These are phyloP conservation scores for Tagetes erecta DNA, from an alignment of 129 eudicot species.

Conservation along the genomic window DNA sequence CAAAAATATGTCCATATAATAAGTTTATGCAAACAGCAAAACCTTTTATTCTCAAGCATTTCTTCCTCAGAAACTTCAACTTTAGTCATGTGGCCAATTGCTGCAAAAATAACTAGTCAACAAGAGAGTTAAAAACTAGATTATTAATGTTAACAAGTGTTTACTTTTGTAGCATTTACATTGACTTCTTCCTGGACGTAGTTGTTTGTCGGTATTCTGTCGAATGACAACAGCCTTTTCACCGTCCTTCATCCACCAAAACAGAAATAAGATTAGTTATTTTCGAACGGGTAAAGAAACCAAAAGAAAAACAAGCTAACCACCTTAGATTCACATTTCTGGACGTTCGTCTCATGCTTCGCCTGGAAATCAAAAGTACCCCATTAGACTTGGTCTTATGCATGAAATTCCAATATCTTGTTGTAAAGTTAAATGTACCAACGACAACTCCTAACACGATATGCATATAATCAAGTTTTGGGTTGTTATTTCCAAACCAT, in stretches of 20 bases:
- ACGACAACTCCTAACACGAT: neutral
- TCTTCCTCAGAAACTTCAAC: slow-evolving; percentile 50
- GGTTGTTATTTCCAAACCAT: neutral
- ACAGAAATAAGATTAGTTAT: slow-evolving; percentile 5
- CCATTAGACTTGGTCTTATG: neutral
- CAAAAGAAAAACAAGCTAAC: neutral
- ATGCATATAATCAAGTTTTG: neutral
- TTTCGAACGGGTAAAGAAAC: neutral
- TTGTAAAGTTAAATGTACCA: neutral
- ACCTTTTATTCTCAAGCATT: slow-evolving; percentile 53
- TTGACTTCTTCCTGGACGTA: slow-evolving; percentile 49
- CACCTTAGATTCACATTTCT: slow-evolving; percentile 39
- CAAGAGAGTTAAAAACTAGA: neutral
- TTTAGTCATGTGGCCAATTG: slow-evolving; percentile 52
- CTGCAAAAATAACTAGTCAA: slow-evolving; percentile 39
- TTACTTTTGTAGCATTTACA: slow-evolving; percentile 44
- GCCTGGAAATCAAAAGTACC: slow-evolving; percentile 25
- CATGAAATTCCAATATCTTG: neutral
- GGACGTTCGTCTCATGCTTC: slow-evolving; percentile 29
- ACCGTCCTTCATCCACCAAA: slow-evolving; percentile 34
- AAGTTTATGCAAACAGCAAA: slow-evolving; percentile 24
- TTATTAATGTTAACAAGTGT: neutral
- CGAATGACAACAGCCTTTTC: slow-evolving; percentile 24
- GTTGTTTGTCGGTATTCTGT: slow-evolving; percentile 13
- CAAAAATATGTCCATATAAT: neutral